Percentiles rank a stretch among this genome's conserved stretches.
phyloP scores from a whole-genome alignment of 352 stramenopile species.

The Globisporangium canariense region DNA sequence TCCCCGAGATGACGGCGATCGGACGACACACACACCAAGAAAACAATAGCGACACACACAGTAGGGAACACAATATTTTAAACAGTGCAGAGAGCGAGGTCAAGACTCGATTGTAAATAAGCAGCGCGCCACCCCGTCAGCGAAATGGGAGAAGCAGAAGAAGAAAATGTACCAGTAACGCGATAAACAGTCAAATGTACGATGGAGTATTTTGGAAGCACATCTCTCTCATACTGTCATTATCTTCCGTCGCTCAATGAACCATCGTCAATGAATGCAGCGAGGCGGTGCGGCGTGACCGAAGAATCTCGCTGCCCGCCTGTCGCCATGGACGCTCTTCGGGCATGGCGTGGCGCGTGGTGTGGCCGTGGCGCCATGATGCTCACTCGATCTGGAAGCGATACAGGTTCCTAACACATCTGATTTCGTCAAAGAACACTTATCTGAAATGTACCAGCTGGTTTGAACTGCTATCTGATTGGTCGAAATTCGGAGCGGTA shows the following conservation, averaged over 20 bases:
- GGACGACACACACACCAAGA: constrained; percentile 4
- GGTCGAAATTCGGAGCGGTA: constrained; percentile 4
- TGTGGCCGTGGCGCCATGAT: not conserved
- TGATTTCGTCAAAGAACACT: not conserved
- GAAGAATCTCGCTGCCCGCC: too few species aligned
- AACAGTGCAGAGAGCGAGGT: constrained; percentile 10
- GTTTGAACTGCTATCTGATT: not conserved
- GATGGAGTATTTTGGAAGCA: constrained; percentile 18
- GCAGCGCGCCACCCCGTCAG: constrained; percentile 2
- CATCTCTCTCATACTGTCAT: too few species aligned
- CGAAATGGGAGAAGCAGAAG: constrained; percentile 6
- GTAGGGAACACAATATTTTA: constrained; percentile 7
- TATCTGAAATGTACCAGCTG: not conserved
- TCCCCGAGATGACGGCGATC: constrained; percentile 4
- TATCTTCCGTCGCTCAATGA: too few species aligned
- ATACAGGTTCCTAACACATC: not conserved
- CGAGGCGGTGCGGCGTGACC: too few species aligned
- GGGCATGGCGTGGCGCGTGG: too few species aligned
- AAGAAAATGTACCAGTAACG: constrained; percentile 11
- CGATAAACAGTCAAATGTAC: constrained; percentile 13
- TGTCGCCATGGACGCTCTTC: too few species aligned
- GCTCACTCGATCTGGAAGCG: not conserved
- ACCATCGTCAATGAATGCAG: too few species aligned
- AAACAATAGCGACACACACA: constrained; percentile 9
- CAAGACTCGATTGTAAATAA: constrained; percentile 11